Base-by-base conservation (phyloP, 2,329 filamentous ascomycete species). In the Plectosphaerella plurivora region DNA sequence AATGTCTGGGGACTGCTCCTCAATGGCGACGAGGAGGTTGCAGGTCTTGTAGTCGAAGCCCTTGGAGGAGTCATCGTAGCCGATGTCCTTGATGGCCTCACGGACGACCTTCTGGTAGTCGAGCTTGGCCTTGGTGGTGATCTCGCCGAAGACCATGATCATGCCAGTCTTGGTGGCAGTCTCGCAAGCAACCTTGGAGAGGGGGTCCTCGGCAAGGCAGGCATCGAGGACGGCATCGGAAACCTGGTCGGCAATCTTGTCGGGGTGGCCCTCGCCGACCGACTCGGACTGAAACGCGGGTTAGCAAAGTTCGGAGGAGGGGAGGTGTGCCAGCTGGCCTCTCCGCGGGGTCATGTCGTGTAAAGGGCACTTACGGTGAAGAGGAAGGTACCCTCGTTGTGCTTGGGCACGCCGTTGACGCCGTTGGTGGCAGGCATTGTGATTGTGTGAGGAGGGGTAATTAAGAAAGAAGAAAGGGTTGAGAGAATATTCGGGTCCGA, bases 21-120 rank as follows among this genome's bases (percentile, higher is more conserved):
- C 94, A 74, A 99, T 97, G 77, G 93, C 94, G 66, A 97, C 92
- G 65, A 97, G 86, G 69, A 99, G 84, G 81, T 97, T 97, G 82
- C 89, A 93, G 64, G 94, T 99, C 88, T 97, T 97, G 91, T 97
- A 96, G 81, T 99, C 94, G 77, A 99, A 99, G 59, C 94, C 94
- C 87, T 99, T 99, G 67, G 83, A 81, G 52, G 94, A 97, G 76
- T 88, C 84, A 78, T 99, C 94, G 78, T 97, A 99, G 67, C 94
- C 94, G 70, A 99, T 99, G 71, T 96, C 93, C 85, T 96, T 93
- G 84, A 99, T 91, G 71, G 92, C 85, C 60, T 86, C 76, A 74
- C 94, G 93, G 74, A 99, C 91, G 67, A 97, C 82, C 82, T 92
- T 96, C 77, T 99, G 94, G 88, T 97, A 99, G 83, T 99, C 94